Base-by-base conservation (phyloP, 495 filamentous ascomycete species). In the Penicillium antarcticum region DNA sequence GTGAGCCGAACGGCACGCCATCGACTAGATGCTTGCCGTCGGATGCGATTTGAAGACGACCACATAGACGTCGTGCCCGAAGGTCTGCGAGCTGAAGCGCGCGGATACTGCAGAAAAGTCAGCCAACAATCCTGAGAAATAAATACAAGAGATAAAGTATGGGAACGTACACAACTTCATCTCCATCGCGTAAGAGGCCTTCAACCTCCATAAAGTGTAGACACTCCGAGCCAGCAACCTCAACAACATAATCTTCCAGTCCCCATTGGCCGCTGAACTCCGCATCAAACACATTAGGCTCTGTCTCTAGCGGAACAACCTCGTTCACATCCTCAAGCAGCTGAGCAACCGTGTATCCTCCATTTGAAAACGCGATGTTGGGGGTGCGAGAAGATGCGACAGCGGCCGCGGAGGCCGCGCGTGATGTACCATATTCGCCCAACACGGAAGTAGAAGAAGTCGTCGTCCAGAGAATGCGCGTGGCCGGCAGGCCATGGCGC, bases 191-290 rank as follows among this genome's bases (percentile, higher is more conserved):
- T 39, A 97, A 74, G 19, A 95, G 69, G 10, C 74, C 78, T 3
- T 76, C 75, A 5, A 96, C 77, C 34, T 80, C 75, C 60, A 89
- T 83, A 57, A 89, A 98, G 76, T 98, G 94, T 43, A 97, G 66
- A 61, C 88, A 95, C 62, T 98, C 94, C 50, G 87, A 97, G 35
- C 83, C 88, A 3, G 71, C 75, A 4, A 97, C 76, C 65, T 95
- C 87, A 24, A 96, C 91, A 14, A 82, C 83, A 69, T 98, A 98
- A 62, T 97, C 89, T 60, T 98, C 94, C 21, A 97, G 61, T 1
- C 92, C 94, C 88, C 88, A 96, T 51, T 87, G 79, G 12, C 74
- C 77, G 46, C 71, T 70, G 24, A 50, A 59, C 26, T 74, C 69
- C 9, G 62, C 54, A 32, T 73, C 70, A 31, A 73, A 67, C 26